Base-by-base conservation (phyloP, 2,329 filamentous ascomycete genomes). In the Spiromastix sp. region DNA sequence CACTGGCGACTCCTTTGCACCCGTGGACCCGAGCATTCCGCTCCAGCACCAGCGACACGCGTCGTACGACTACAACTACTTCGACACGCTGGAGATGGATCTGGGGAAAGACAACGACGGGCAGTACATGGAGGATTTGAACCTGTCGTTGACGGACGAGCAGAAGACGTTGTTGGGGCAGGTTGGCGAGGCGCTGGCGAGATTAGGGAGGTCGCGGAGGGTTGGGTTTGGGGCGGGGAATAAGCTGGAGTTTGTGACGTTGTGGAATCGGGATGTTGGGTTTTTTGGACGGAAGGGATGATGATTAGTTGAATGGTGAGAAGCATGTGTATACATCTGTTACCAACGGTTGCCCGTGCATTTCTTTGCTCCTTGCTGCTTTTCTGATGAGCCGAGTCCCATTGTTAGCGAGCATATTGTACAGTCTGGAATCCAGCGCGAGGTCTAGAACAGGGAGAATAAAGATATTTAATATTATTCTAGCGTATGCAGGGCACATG, bases 171-270 rank as follows among this genome's bases (percentile, higher is more conserved):
- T 89, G 9, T 62, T 96, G 28, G 84, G 94, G 50, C 72, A 74
- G 22, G 74, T 98, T 11, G 85, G 76, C 1, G 91, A 96, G 48
- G 79, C 86, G 8, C 65, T 98, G 37, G 86, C 91, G n/a, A 67
- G 89, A 35, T 59, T 98, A 35, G 85, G 87, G 2, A 69, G 91
- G 41, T 87, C 91, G 25, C 93, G 93, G 67, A 72, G 89, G 37
- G 85, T 98, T 1, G 86, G 83, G 0, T 57, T 98, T 45, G 86
- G 85, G 0, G 69, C 93, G 37, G 67, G 71, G 48, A 85, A 96
- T 42, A 98, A 98, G 67, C 65, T 70, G 16, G 74, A 77, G 4
- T 98, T 98, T 59, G 70, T 93, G 18, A 71, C 79, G 36, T 77
- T 79, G 19, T 89, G 78, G 78, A 38, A 35, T 4, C n/a, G n/a